These are phyloP conservation scores for Penicillium sp. DNA, from an alignment of 2,329 filamentous ascomycete species.

Conservation along the genomic window DNA sequence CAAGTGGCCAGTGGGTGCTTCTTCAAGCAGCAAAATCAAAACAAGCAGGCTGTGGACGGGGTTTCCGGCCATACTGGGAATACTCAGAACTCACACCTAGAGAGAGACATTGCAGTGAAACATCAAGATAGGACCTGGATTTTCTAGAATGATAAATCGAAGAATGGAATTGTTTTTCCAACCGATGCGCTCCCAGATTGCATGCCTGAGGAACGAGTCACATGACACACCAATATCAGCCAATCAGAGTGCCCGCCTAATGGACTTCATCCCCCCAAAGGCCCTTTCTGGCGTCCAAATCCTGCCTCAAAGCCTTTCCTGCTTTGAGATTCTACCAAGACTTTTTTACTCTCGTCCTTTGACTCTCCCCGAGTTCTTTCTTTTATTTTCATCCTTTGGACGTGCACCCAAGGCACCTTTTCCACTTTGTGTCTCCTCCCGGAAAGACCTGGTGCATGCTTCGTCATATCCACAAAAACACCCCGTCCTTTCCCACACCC, in stretches of 20 bases:
- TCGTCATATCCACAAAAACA: constrained; percentile 41
- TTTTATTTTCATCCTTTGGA: constrained; percentile 11
- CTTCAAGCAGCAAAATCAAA: constrained; percentile 36
- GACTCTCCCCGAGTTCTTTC: constrained; percentile 6
- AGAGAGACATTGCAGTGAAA: too few relatives aligned
- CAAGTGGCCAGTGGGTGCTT: constrained; percentile 17
- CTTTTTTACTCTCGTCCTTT: constrained; percentile 3
- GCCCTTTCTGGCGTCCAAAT: constrained; percentile 13
- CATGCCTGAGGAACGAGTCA: constrained; percentile 12
- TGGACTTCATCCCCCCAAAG: constrained; percentile 17
- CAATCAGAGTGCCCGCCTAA: constrained; percentile 17
- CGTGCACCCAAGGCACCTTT: constrained; percentile 27
- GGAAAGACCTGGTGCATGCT: constrained; percentile 33
- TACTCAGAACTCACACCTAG: too few relatives aligned
- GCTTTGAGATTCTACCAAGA: constrained; percentile 9
- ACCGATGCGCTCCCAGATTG: too few relatives aligned
- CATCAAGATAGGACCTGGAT: too few relatives aligned
- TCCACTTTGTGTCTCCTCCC: constrained; percentile 28
- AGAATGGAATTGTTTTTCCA: not conserved
- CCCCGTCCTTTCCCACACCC: constrained; percentile 26
- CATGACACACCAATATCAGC: constrained; percentile 9
- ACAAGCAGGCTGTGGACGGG: constrained; percentile 26
- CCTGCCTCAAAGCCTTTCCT: constrained; percentile 22
- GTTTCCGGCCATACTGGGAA: not conserved
- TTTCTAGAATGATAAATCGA: not conserved